Base-by-base conservation (phyloP, 495 filamentous ascomycete species). In the Achaetomiella virescens region DNA sequence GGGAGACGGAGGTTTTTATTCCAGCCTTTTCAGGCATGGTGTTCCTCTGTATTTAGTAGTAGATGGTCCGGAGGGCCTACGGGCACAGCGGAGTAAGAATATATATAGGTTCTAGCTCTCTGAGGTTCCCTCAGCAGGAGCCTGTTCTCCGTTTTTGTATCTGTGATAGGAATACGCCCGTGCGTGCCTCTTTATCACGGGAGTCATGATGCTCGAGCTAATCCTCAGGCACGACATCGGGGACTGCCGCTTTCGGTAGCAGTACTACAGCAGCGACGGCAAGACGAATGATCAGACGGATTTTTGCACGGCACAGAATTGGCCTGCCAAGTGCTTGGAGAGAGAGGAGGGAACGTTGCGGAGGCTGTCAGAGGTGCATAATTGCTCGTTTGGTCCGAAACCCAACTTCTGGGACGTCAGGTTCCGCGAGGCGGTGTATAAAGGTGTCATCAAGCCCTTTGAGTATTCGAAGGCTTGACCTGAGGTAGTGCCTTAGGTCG, bases 401-500 rank as follows among this genome's bases (percentile, higher is more conserved):
- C 47, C 47, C 27, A 21, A 20, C 17, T 49, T 49, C n/a, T 6
- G 27, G n/a, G 29, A 49, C 31, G 29, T 37, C 17, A 36, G 47
- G 47, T 49, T 49, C 17, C n/a, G 47, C 27, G 47, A 49, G 29
- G 17, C 27, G 15, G 47, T 49, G 25, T 37, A 49, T 17, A 27
- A 49, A 17, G 25, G 47, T 27, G 47, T 51, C n/a, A 15, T 38
- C 33, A 40, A 40, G 33, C 35, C 33, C 14, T 17, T 51, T 8
- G 33, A 35, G 12, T 37, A 49, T 36, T 22, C n/a, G 3, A 49
- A 20, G 31, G 17, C 18, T 10, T 48, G 45, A 27, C 47, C 47
- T 18, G 31, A 49, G 37, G 47, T 35, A 12, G 17, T 48, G 45
- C 45, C 45, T 7, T 69, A 40, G 37, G 2, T 36, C n/a, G 35